Conservation (phyloP, 352 stramenopile genomes). For the Phytophthora boehmeriae region DNA sequence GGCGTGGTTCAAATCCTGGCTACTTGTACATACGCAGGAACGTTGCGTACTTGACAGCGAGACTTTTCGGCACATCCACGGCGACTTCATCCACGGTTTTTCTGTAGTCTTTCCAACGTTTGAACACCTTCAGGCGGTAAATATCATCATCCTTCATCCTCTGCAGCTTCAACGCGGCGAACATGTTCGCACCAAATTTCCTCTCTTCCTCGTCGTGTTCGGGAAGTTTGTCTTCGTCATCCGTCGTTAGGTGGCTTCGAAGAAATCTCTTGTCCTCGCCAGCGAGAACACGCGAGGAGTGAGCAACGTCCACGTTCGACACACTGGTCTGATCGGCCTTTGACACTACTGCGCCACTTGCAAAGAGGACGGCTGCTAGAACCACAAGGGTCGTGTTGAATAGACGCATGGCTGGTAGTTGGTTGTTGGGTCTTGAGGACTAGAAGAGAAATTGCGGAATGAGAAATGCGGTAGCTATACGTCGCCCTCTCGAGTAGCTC, state of each 20-base stretch:
- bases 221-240: slow-evolving; percentile 10
- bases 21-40: slow-evolving; percentile 3
- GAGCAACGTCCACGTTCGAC: slow-evolving; percentile 15
- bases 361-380: slow-evolving; percentile 8
- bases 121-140: slow-evolving; percentile 10
- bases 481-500: too few relatives aligned
- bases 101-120: slow-evolving; percentile 4
- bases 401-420: slow-evolving; percentile 14
- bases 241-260: slow-evolving; percentile 11
- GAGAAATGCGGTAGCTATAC: too few relatives aligned
- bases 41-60: not conserved
- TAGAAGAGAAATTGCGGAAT: too few relatives aligned
- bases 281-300: slow-evolving; percentile 16
- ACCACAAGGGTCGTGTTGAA: slow-evolving; percentile 11
- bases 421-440: slow-evolving; percentile 11
- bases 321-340: slow-evolving; percentile 11
- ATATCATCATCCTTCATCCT: not conserved
- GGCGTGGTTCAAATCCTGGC: slow-evolving; percentile 1
- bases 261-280: slow-evolving; percentile 14
- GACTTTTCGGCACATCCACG: not conserved
- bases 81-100: not conserved
- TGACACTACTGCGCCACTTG: slow-evolving; percentile 21
- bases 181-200: not conserved
- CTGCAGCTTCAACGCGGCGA: slow-evolving; percentile 6
- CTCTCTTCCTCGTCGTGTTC: slow-evolving; percentile 22